These are phyloP conservation scores for Penicillium bovifimosum DNA, from an alignment of 495 filamentous ascomycete genomes.

Conservation along the genomic window DNA sequence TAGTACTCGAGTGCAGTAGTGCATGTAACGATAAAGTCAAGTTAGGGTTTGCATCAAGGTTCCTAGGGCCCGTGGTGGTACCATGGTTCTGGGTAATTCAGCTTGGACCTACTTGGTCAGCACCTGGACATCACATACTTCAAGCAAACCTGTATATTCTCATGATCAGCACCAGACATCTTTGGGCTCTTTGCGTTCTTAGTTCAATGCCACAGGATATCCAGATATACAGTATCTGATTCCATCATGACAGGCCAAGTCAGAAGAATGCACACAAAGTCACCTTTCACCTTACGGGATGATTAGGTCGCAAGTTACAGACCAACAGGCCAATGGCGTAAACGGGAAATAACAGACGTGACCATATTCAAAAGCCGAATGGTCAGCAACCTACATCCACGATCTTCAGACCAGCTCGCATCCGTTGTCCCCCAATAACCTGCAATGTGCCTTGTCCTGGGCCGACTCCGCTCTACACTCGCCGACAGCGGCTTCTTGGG, in stretches of 20 bases:
- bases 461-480: background rate
- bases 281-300: background rate
- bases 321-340: background rate
- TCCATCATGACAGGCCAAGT: background rate
- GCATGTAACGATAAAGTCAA: background rate
- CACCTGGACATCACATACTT: background rate
- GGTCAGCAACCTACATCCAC: background rate
- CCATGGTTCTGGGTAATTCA: conserved; percentile 3
- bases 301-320: background rate
- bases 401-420: background rate
- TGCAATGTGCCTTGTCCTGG: background rate
- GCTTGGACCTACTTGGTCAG: too few species aligned
- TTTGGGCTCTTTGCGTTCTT: background rate
- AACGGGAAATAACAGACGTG: background rate
- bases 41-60: background rate
- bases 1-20: background rate
- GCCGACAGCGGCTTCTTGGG: background rate
- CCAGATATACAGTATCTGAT: background rate
- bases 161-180: background rate
- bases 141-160: background rate
- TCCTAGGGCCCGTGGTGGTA: background rate
- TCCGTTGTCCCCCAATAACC: too few species aligned
- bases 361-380: background rate
- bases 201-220: background rate
- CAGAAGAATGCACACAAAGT: background rate